Base-by-base conservation (phyloP, 495 filamentous ascomycete species). In the Aspergillus sparsus region DNA sequence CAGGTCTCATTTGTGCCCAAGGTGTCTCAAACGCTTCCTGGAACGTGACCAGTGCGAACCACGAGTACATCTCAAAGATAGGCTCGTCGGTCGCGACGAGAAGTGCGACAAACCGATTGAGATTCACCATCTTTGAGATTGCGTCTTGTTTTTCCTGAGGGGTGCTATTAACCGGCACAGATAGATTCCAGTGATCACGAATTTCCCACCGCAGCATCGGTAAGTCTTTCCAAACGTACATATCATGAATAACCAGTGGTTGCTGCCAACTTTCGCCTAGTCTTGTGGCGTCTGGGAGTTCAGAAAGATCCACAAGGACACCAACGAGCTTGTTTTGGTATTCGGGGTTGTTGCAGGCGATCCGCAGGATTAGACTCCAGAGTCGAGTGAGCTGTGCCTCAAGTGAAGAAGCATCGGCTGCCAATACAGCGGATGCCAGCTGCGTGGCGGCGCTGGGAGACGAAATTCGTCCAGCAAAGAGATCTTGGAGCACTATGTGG, bases 161-260 rank as follows among this genome's bases (percentile, higher is more conserved):
- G 16, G 6, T 55, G 32, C 16, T 41, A 9, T 46, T 39, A 7
- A 21, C 7, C 16, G 41, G 55, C 5, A 65, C 32, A 4, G 18
- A 45, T n/a, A 37, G 11, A 27, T 65, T 58, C 63, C 63, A 65
- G 3, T 50, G n/a, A 2, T 58, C 44, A 1, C 63, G 63, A 34
- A 65, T 21, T 35, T 53, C 42, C 58, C 58, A 65, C 15, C 63
- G 58, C 7, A 65, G 50, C 42, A 50, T 53, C 5, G 63, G 63
- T 4, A 65, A 41, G 35, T 65, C 59, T 18, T 55, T 49, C 63
- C 63, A 65, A 7, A 64, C 49, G 5, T 35, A 31, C 58, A 39
- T 61, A 11, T 58, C 53, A 12, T 64, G 5, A 33, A 60, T 45
- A 10, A 34, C 49, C n/a, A 56, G 16, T 9, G 57, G 57, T 47